Evolutionary conservation across 768 basidiomycete species (phyloP).

Genomic region (Suillus discolor): DNA sequence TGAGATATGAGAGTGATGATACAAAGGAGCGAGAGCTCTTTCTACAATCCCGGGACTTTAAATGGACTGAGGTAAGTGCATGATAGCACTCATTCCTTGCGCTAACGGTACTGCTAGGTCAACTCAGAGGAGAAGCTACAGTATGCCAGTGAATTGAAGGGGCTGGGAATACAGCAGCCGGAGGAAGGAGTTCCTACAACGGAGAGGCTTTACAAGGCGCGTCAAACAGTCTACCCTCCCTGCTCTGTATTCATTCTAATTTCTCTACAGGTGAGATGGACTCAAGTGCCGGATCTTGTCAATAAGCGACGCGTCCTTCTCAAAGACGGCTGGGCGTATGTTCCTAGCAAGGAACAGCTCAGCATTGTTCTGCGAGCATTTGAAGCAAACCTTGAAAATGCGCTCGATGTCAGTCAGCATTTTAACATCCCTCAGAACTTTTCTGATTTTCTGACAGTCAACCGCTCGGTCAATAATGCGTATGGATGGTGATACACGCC

Average conservation of each 20-base stretch:
- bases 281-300: slow-evolving; percentile 90
- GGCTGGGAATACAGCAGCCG: slow-evolving; percentile 21
- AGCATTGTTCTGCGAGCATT: slow-evolving; percentile 91
- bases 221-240: neutral
- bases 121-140: slow-evolving; percentile 53
- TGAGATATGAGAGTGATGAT: slow-evolving; percentile 75
- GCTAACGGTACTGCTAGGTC: slow-evolving; percentile 46
- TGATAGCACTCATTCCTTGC: neutral
- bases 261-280: slow-evolving; percentile 91
- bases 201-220: slow-evolving; percentile 71
- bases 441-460: slow-evolving; percentile 45
- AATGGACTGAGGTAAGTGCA: slow-evolving; percentile 58
- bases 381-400: slow-evolving; percentile 65
- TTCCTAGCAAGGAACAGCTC: slow-evolving; percentile 73
- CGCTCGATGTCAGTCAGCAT: slow-evolving; percentile 62
- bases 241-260: neutral
- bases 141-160: slow-evolving; percentile 50
- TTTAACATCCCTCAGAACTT: neutral
- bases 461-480: slow-evolving; percentile 88
- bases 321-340: slow-evolving; percentile 84
- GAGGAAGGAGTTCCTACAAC: neutral
- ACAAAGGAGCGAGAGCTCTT: slow-evolving; percentile 63
- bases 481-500: slow-evolving; percentile 91
- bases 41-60: slow-evolving; percentile 62
- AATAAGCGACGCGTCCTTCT: slow-evolving; percentile 80